Conservation (phyloP, 495 filamentous ascomycete genomes). For the Xylaria cubensis region DNA sequence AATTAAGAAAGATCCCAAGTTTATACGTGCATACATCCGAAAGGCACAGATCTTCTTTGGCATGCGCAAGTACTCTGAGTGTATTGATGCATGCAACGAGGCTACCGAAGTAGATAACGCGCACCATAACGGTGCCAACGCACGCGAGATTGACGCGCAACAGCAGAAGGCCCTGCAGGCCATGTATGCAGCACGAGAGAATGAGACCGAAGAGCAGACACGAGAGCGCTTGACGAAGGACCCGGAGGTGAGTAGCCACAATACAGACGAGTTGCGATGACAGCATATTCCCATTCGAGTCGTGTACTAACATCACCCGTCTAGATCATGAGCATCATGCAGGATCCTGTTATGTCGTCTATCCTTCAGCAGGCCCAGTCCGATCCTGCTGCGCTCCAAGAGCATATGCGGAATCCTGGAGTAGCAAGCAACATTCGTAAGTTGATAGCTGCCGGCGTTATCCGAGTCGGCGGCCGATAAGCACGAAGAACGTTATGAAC, state of each 20-base stretch:
- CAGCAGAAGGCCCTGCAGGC: slow-evolving; percentile 92
- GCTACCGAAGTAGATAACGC: slow-evolving; percentile 76
- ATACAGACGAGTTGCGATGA: neutral
- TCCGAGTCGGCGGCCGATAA: slow-evolving; percentile 72
- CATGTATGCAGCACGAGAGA: slow-evolving; percentile 86
- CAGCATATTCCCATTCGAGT: neutral
- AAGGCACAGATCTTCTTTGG: slow-evolving; percentile 93
- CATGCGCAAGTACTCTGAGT: slow-evolving; percentile 97
- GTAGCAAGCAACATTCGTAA: slow-evolving; percentile 90
- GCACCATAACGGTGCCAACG: slow-evolving; percentile 70
- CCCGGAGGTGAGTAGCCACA: slow-evolving; percentile 73
- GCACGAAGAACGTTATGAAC: slow-evolving; percentile 41
- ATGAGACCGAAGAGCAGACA: slow-evolving; percentile 96
- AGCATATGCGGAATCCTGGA: slow-evolving; percentile 93
- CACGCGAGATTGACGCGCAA: slow-evolving; percentile 90
- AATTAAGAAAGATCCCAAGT: slow-evolving; percentile 87
- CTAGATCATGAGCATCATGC: slow-evolving; percentile 87
- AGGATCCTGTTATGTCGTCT: slow-evolving; percentile 96
- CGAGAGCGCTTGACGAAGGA: slow-evolving; percentile 90
- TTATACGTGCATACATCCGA: slow-evolving; percentile 93
- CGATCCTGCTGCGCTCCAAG: slow-evolving; percentile 87
- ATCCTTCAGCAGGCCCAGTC: slow-evolving; percentile 96
- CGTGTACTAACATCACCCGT: slow-evolving; percentile 40
- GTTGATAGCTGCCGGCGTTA: slow-evolving; percentile 89
- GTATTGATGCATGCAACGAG: slow-evolving; percentile 85